phyloP scores from a whole-genome alignment of 2,329 filamentous ascomycete genomes.

The Zymoseptoria passerinii region DNA sequence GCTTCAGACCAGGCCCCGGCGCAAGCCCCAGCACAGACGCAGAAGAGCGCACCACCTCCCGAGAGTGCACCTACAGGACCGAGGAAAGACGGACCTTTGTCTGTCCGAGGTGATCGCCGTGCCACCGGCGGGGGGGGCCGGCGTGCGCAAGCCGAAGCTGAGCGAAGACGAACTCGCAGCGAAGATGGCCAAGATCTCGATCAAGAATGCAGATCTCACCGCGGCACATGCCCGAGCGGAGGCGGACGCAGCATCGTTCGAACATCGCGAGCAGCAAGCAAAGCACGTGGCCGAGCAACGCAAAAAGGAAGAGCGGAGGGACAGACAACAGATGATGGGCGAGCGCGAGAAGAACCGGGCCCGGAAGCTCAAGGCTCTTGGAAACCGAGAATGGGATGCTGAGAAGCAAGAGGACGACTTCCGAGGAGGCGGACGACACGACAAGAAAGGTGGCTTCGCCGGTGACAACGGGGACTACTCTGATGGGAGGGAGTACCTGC shows the following conservation, averaged over 20 bases:
- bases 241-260: slow-evolving; percentile 57
- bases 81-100: slow-evolving; percentile 14
- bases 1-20: background rate
- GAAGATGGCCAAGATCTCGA: slow-evolving; percentile 52
- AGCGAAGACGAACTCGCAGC: slow-evolving; percentile 56
- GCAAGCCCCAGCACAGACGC: background rate
- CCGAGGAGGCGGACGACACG: slow-evolving; percentile 18
- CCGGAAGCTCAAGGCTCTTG: slow-evolving; percentile 51
- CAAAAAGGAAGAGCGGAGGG: slow-evolving; percentile 43
- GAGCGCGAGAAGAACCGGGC: slow-evolving; percentile 54
- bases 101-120: slow-evolving; percentile 30
- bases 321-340: slow-evolving; percentile 52
- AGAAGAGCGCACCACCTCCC: slow-evolving; percentile 7
- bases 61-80: slow-evolving; percentile 20
- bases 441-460: slow-evolving; percentile 21
- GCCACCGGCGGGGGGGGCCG: slow-evolving; percentile 33
- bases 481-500: slow-evolving; percentile 30
- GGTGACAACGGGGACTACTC: slow-evolving; percentile 26
- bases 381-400: slow-evolving; percentile 54
- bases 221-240: slow-evolving; percentile 58
- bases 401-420: slow-evolving; percentile 52
- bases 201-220: slow-evolving; percentile 52
- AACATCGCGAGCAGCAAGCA: slow-evolving; percentile 53
- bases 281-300: slow-evolving; percentile 40
- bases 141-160: slow-evolving; percentile 46